phyloP scores from a whole-genome alignment of 306 rosid genomes.

The Vigna unguiculata region DNA sequence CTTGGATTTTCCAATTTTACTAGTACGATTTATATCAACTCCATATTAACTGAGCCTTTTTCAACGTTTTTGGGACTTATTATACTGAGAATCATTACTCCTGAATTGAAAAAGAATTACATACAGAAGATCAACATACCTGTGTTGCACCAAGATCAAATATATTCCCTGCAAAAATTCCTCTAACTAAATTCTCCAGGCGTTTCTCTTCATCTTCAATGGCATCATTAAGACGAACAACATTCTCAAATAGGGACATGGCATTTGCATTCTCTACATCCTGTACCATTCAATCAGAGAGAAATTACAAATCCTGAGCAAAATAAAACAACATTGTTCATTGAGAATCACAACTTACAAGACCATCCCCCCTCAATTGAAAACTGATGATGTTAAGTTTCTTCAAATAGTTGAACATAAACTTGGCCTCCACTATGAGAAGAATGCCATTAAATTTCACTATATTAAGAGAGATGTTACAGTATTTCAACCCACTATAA shows the following conservation, averaged over 20 bases:
- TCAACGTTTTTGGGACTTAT: conserved; percentile 14
- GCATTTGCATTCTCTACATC: conserved; percentile 95
- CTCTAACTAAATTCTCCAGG: conserved; percentile 80
- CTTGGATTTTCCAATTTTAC: no score
- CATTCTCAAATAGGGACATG: conserved; percentile 72
- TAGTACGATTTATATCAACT: background rate
- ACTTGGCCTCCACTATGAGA: conserved; percentile 8
- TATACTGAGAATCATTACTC: conserved; percentile 2
- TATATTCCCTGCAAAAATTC: conserved; percentile 93
- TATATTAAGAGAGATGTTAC: conserved; percentile 9
- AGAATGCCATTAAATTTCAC: conserved; percentile 6
- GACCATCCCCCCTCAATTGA: conserved; percentile 15
- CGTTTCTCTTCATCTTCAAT: conserved; percentile 88
- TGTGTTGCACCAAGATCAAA: conserved; percentile 97
- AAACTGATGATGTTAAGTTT: conserved; percentile 4
- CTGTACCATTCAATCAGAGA: conserved; percentile 47
- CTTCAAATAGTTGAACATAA: conserved; percentile 36
- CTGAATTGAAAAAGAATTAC: conserved; percentile 30
- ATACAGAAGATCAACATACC: conserved; percentile 53
- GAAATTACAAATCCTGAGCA: background rate
- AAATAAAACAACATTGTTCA: conserved; percentile 37
- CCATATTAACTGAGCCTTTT: conserved; percentile 1
- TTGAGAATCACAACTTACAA: conserved; percentile 19
- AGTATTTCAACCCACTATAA: conserved; percentile 12
- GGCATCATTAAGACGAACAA: conserved; percentile 74